phyloP scores from a whole-genome alignment of 495 filamentous ascomycete genomes.

The Podospora appendiculata region DNA sequence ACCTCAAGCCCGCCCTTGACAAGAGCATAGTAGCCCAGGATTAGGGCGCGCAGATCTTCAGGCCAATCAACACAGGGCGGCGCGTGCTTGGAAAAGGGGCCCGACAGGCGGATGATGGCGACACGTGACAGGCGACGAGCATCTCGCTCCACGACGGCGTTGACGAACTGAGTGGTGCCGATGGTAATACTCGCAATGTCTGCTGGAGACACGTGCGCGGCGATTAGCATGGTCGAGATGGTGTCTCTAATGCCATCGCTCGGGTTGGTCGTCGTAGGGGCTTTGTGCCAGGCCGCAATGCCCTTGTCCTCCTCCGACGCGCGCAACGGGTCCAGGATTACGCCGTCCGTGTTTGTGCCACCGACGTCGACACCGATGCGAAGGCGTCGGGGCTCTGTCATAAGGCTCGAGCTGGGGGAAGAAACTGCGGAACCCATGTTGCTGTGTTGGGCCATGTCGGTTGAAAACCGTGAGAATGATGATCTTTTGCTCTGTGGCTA shows the following conservation, averaged over 20 bases:
- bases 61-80: constrained; percentile 48
- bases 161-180: constrained; percentile 58
- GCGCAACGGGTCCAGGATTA: constrained; percentile 44
- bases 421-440: not conserved
- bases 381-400: constrained; percentile 5
- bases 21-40: constrained; percentile 36
- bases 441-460: not conserved
- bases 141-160: constrained; percentile 54
- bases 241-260: constrained; percentile 45
- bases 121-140: constrained; percentile 41
- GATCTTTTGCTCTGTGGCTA: too few species aligned
- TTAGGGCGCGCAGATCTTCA: constrained; percentile 34
- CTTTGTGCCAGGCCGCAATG: constrained; percentile 47
- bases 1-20: constrained; percentile 43
- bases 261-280: constrained; percentile 50
- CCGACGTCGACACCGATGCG: constrained; percentile 42
- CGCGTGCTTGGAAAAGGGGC: constrained; percentile 45
- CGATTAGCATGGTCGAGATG: constrained; percentile 36
- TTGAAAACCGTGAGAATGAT: not conserved
- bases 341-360: constrained; percentile 57
- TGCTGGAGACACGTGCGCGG: constrained; percentile 20
- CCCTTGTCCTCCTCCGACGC: constrained; percentile 29
- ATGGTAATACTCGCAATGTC: constrained; percentile 50
- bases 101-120: constrained; percentile 47
- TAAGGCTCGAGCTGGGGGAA: too few species aligned